Evolutionary conservation across 306 rosid species (phyloP), one percentile per base, ranked within the genome.

Genomic region (Calophaca sinica): DNA sequence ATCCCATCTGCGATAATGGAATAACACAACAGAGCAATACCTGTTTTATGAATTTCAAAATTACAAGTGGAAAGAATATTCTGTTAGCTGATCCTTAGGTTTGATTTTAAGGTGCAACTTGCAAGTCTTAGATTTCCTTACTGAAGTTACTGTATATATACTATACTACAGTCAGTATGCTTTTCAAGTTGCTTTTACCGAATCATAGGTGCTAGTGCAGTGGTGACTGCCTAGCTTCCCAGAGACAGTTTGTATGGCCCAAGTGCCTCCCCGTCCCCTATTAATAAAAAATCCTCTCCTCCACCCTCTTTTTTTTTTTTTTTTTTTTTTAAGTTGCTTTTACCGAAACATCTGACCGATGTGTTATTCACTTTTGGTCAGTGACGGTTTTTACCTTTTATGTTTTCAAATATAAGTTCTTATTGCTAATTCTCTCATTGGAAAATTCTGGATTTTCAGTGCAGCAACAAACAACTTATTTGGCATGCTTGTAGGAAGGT

Each of bases 401-500:
- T 35, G 14, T 53, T 67, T 60, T 72, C 15, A 3, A 50, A 48
- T 42, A 35, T 53, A 62, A 66, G 57, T 70, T 70, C 49, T 45
- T 52, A 53, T 55, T 76, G 64, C 38, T 52, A 59, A 64, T 60
- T 7, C 10, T 59, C 75, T 58, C 28, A 68, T 44, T 62, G 64
- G 13, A 41, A 85, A 66, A 68, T 70, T 64, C 7, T 86, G 62
- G 53, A 51, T 79, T 85, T 84, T 79, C 97, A 91, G 98, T 82
- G 98, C 98, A 14, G 87, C 86, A 59, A 74, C 96, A 85, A 91
- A 88, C 85, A 94, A 93, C 76, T 75, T 94, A 75, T 84, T 85
- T 57, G 97, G 98, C 51, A 94, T 94, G 98, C 98, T 94, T 75
- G 78, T 94, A 68, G 97, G 97, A 65, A 87, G 98, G 82, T 71